Evolutionary conservation across 768 basidiomycete species (phyloP), one percentile per base, ranked within the genome.

Genomic region (Cantharellus anzutake): DNA sequence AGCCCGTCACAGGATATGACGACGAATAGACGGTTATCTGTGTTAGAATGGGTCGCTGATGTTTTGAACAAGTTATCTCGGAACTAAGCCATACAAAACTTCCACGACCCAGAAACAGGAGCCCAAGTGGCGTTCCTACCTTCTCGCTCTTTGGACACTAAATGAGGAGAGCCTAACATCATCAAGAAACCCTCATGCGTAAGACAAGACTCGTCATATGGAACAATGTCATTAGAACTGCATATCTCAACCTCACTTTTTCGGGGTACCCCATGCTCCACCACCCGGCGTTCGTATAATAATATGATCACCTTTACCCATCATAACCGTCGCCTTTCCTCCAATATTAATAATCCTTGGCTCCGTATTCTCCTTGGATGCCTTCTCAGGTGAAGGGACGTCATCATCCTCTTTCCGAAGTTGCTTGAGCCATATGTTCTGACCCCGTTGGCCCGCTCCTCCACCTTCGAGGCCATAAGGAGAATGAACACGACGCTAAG

Each of bases 391-490:
- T 38, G 51, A 35, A 20, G 60, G 62, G 3, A 79, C 61, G 67
- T 92, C 88, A 0, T 83, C 81, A 59, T 69, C 69, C 38, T 64
- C 63, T 14, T 59, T 58, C 4, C 67, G 56, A 5, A 65, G 63
- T 38, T 65, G 63, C 63, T 71, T 70, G 59, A 91, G 72, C 91
- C 91, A 93, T n/a, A 85, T 83, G 69, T 93, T 94, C 41, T 79
- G 76, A 1, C 91, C 92, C 63, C 83, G 70, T 48, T 70, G 75
- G 14, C 81, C 91, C 4, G 79, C 74, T 5, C 75, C 80, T 2
- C 89, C 91, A 3, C 89, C 90, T 66, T 85, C 81, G 66, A 88
- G 66, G 0, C 91, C 91, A 68, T 92, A 93, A 29, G 92, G 91
- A 63, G 83, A 82, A 14, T 86, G 77, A 0, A 89, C 86, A 4